Conservation (phyloP, 1,139 yeast species). For the Yamadazyma jaroonii region DNA sequence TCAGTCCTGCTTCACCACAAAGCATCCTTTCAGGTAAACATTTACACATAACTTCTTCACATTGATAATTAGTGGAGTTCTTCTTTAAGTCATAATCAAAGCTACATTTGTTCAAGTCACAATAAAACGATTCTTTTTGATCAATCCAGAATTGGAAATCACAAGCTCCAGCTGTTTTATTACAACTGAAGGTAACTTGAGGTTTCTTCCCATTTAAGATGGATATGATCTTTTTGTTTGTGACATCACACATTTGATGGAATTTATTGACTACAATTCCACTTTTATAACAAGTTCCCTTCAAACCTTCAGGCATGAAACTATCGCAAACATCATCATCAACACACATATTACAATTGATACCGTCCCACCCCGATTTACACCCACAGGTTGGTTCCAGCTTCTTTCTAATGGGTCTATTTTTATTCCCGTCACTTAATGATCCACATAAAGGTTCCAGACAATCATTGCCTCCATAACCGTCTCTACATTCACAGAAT, state of each 20-base stretch:
- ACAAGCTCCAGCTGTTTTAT: constrained; percentile 62
- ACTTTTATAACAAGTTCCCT: constrained; percentile 87
- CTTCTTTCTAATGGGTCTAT: constrained; percentile 57
- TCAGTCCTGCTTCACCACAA: constrained; percentile 92
- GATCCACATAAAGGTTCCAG: constrained; percentile 88
- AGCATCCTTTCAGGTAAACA: constrained; percentile 92
- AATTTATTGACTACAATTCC: constrained; percentile 80
- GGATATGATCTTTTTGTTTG: constrained; percentile 79
- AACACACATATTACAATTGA: constrained; percentile 85
- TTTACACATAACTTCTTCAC: constrained; percentile 74
- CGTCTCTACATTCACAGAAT: constrained; percentile 85
- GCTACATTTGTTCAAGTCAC: constrained; percentile 72
- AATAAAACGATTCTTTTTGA: constrained; percentile 82
- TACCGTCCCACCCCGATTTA: constrained; percentile 86
- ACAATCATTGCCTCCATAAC: constrained; percentile 94
- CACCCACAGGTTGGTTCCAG: constrained; percentile 60
- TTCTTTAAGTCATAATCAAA: constrained; percentile 61
- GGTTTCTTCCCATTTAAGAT: constrained; percentile 80
- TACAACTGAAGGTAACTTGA: constrained; percentile 90
- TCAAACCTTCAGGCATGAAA: constrained; percentile 82
- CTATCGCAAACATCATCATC: constrained; percentile 74
- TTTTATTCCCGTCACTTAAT: constrained; percentile 57
- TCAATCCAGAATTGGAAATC: constrained; percentile 97
- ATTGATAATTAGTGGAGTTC: constrained; percentile 73
- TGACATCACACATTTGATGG: constrained; percentile 93